Base-by-base conservation (phyloP, 2,329 filamentous ascomycete genomes). In the Fusarium sp. region DNA sequence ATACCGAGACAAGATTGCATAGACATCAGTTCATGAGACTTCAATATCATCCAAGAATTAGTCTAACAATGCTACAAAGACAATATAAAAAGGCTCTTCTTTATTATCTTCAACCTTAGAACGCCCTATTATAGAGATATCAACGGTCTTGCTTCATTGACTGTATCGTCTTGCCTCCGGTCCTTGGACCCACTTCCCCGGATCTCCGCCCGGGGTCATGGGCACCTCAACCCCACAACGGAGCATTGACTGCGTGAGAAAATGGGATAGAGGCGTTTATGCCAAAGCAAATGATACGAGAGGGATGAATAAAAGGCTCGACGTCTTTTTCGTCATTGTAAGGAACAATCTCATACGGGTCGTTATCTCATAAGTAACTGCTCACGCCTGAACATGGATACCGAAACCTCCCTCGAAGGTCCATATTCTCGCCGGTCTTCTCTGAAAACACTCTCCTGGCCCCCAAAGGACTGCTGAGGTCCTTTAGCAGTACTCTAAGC, bases 401-500 rank as follows among this genome's bases (percentile, higher is more conserved):
- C 13, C 20, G 7, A 45, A 24, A 16, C 31, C 31, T 34, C 31
- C 31, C 31, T 34, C 31, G 31, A 34, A 34, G 31, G 11, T 34
- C 31, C 11, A 34, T 34, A 34, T 2, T 34, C 31, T 34, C 4
- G 1, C 31, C 31, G 5, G 31, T 34, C 31, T 34, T 34, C 13
- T 57, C 67, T 18, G 75, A 9, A 24, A 77, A 34, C 16, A 45
- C 66, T 67, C 78, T 38, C 66, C 66, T 6, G 62, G 59, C 8
- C 52, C 73, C 6, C 8, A 24, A 47, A 47, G 24, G 11, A 22
- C 20, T 5, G 5, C 2, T 24, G 22, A 16, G 20, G 22, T 24
- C 20, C 13, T 45, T 16, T 8, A 16, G 22, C 22, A 45, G 20
- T 6, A 24, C 42, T 47, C 4, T 16, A 9, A 24, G 7, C 9